Conservation (phyloP, 345 rosid genomes). For the Dovyalis caffra region DNA sequence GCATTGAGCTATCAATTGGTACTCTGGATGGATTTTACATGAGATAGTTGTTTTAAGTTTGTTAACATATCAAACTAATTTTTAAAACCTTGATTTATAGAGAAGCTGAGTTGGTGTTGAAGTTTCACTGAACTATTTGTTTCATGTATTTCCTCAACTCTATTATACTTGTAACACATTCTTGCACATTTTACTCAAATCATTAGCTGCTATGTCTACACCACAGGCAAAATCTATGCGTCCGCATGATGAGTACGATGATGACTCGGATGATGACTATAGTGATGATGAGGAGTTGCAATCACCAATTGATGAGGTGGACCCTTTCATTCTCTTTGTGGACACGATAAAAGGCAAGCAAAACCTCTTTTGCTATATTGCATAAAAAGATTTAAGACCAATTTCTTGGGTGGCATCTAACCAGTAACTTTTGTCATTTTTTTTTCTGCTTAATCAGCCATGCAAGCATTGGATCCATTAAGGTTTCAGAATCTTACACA, state of each 20-base stretch:
- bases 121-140: background rate
- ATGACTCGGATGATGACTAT: slow-evolving; percentile 84
- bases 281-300: slow-evolving; percentile 93
- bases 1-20: background rate
- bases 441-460: slow-evolving; percentile 35
- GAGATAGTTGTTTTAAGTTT: background rate
- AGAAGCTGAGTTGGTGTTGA: background rate
- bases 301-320: slow-evolving; percentile 96
- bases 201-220: slow-evolving; percentile 7
- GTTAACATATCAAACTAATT: background rate
- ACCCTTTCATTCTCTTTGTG: slow-evolving; percentile 88
- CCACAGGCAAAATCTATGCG: slow-evolving; percentile 72
- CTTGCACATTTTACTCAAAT: background rate
- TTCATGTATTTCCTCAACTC: background rate
- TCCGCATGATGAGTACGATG: slow-evolving; percentile 60
- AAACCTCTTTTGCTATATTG: background rate
- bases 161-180: background rate
- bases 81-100: background rate
- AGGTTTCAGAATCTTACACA: slow-evolving; percentile 86
- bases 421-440: background rate
- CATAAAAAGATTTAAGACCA: background rate
- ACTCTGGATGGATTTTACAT: background rate
- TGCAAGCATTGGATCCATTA: slow-evolving; percentile 71
- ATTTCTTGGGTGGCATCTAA: slow-evolving; percentile 1
- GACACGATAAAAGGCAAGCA: slow-evolving; percentile 78